These are phyloP conservation scores for Pseudozyma tsukubaensis DNA, from an alignment of 1,284 basidiomycete species.

Conservation along the genomic window DNA sequence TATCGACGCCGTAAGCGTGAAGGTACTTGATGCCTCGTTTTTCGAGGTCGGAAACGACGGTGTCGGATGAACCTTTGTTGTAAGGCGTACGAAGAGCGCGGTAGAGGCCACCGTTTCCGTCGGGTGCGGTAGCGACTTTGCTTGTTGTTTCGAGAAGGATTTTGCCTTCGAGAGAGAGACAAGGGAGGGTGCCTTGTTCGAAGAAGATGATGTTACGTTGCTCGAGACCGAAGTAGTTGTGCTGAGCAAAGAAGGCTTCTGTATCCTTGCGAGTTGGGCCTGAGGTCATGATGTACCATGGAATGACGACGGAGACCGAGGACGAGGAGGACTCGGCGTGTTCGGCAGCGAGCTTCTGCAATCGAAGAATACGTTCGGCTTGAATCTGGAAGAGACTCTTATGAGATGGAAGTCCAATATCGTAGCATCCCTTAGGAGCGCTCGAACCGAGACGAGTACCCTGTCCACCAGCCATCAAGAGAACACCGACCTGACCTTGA, in stretches of 20 bases:
- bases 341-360: constrained; percentile 78
- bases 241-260: constrained; percentile 82
- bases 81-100: constrained; percentile 86
- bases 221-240: constrained; percentile 86
- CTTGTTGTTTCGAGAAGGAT: constrained; percentile 85
- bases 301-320: constrained; percentile 75
- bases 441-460: constrained; percentile 92
- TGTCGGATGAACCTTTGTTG: constrained; percentile 70
- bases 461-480: constrained; percentile 98
- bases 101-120: constrained; percentile 97
- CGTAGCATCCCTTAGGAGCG: constrained; percentile 97
- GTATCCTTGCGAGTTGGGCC: constrained; percentile 91
- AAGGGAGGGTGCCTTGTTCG: constrained; percentile 98
- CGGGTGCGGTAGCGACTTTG: constrained; percentile 89
- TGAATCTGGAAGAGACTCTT: constrained; percentile 97
- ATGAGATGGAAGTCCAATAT: constrained; percentile 91
- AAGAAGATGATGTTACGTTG: constrained; percentile 89
- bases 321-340: constrained; percentile 73
- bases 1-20: constrained; percentile 97
- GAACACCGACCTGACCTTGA: constrained; percentile 84
- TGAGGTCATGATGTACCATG: constrained; percentile 99
- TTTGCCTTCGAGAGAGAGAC: constrained; percentile 92
- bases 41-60: constrained; percentile 85
- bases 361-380: constrained; percentile 87
- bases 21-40: constrained; percentile 85